Base-by-base conservation (phyloP, 208 protist species). In the Acanthamoeba lugdunensis region DNA sequence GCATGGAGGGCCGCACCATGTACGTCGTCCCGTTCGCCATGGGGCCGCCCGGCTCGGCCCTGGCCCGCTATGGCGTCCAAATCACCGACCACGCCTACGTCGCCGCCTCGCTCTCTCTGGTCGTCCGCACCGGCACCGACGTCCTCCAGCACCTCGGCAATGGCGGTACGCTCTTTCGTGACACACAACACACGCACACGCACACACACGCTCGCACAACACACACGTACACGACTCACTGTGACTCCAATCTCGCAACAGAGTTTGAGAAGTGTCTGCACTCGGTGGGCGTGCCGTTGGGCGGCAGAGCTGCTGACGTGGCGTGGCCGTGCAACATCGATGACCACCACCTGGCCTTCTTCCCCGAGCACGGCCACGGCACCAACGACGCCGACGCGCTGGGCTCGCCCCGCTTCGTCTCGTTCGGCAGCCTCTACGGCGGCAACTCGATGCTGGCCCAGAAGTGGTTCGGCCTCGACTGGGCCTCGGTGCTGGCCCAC, bases 391-490 rank as follows among this genome's bases (percentile, higher is more conserved):
- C 98, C 81, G 96, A 97, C 56, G 81, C 98, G 4, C 95, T 98
- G 97, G 98, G 91, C 97, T 98, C 93, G 90, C 67, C 4, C 28
- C 75, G 37, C 16, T 75, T 97, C 77, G 95, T 92, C 54, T 97
- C 95, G 4, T 97, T 92, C 93, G 97, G 97, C 13, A 91, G 52
- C 48, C 96, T 97, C 16, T 98, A 98, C 73, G 97, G 97, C 91
- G 97, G 97, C 37, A 98, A 98, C 82, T 96, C 97, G 41, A 90
- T 98, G 0, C 95, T 98, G 0, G 97, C 97, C 54, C 98, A 98
- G 95, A 98, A 98, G 92, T 98, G 97, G 94, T 97, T 97, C 25
- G 97, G 97, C 2, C 90, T 98, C 1, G 92, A 97, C 65, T 97
- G 98, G 56, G 97, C 97, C 2, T 96, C 94, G 2, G 75, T 77